A percentile compares a stretch with the other conserved stretches of the same genome.
phyloP scores from a whole-genome alignment of 306 rosid species.

The Dryas alaskensis region DNA sequence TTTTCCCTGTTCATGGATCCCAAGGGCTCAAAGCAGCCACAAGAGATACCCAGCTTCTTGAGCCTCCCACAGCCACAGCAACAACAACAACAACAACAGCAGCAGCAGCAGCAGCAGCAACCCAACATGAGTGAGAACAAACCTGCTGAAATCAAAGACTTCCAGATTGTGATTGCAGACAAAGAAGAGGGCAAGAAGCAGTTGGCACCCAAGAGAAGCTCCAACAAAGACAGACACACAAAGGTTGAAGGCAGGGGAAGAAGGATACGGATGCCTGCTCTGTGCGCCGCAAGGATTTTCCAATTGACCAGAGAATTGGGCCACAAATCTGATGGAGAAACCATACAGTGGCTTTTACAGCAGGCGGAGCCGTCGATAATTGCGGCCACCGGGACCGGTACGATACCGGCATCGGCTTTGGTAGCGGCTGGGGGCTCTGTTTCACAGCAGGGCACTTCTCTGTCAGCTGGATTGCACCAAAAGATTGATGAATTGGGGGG shows the following conservation, averaged over 20 bases:
- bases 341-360: conserved; percentile 93
- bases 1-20: conserved; percentile 78
- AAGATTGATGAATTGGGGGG: conserved; percentile 63
- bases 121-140: conserved; percentile 41
- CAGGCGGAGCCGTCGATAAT: conserved; percentile 91
- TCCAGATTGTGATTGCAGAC: conserved; percentile 66
- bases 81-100: conserved; percentile 9
- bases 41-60: conserved; percentile 54
- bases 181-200: conserved; percentile 67
- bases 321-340: conserved; percentile 97
- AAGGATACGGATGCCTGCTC: conserved; percentile 95
- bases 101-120: conserved; percentile 1
- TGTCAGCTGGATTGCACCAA: conserved; percentile 67
- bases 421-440: conserved; percentile 60
- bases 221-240: conserved; percentile 94
- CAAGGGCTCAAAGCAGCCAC: conserved; percentile 77
- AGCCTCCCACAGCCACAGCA: conserved; percentile 43
- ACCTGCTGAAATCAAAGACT: conserved; percentile 64
- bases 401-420: conserved; percentile 91
- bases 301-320: conserved; percentile 93
- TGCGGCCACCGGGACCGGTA: conserved; percentile 87
- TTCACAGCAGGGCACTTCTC: conserved; percentile 59
- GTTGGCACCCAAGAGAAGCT: conserved; percentile 79
- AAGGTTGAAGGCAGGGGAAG: conserved; percentile 95
- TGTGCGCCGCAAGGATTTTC: conserved; percentile 89